A percentile compares a stretch with the other conserved stretches of the same genome.
Evolutionary conservation across 768 basidiomycete genomes (phyloP).

Genomic region (Tricholoma sp.): DNA sequence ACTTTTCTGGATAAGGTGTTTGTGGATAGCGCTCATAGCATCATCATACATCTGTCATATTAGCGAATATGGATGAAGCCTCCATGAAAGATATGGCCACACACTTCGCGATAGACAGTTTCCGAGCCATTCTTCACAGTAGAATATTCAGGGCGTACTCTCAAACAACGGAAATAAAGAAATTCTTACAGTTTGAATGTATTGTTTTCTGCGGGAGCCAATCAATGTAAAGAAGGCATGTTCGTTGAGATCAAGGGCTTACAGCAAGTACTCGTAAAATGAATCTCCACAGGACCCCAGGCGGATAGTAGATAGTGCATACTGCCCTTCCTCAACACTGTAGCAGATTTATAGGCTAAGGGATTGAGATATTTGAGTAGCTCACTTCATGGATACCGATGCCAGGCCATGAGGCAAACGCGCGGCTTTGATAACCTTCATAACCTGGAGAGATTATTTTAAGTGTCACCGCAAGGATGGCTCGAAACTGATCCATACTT

Average conservation of each 20-base stretch:
- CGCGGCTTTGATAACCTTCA: constrained; percentile 62
- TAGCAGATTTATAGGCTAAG: not conserved
- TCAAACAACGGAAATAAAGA: not conserved
- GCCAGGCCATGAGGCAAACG: constrained; percentile 68
- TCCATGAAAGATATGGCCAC: constrained; percentile 11
- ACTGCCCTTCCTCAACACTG: constrained; percentile 37
- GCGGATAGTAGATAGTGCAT: constrained; percentile 66
- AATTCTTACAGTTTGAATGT: constrained; percentile 64
- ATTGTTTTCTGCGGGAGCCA: constrained; percentile 53
- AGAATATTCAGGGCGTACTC: not conserved
- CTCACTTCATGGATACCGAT: constrained; percentile 79
- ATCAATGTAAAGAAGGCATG: not conserved
- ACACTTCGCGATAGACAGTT: constrained; percentile 67
- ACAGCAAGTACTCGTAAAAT: constrained; percentile 90
- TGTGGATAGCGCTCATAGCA: constrained; percentile 78
- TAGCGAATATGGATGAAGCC: not conserved
- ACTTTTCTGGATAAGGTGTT: constrained; percentile 65
- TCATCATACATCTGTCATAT: constrained; percentile 78
- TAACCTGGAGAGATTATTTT: constrained; percentile 33
- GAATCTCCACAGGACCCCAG: constrained; percentile 92
- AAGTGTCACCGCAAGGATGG: not conserved
- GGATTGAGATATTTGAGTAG: not conserved
- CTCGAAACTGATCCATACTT: constrained; percentile 34
- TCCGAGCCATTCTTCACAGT: constrained; percentile 62
- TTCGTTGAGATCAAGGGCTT: constrained; percentile 13